Evolutionary conservation across 768 basidiomycete species (phyloP).

Genomic region (Jaapia argillacea): DNA sequence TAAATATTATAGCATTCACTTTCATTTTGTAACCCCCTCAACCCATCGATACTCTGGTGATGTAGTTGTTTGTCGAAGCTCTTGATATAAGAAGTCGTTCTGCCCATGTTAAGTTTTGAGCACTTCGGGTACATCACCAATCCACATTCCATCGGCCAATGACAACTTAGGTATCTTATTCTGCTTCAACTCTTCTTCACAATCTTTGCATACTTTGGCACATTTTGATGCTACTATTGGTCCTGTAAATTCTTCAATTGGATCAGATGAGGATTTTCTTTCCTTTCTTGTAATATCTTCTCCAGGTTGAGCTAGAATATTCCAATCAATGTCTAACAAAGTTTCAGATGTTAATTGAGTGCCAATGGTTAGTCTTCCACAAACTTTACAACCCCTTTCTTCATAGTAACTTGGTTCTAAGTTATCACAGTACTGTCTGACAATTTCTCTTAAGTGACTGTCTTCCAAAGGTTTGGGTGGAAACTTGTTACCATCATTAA

Average conservation of each 20-base stretch:
- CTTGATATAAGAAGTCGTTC: conserved; percentile 21
- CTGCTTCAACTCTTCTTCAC: not conserved
- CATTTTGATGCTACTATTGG: not conserved
- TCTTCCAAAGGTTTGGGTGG: not conserved
- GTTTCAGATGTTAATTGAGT: not conserved
- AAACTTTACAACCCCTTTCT: not conserved
- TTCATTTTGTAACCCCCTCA: conserved; percentile 15
- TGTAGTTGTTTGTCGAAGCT: conserved; percentile 19
- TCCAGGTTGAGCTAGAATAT: not conserved
- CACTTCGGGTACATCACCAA: conserved; percentile 21
- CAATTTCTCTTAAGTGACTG: not conserved
- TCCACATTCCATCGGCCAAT: conserved; percentile 25
- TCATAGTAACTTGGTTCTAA: not conserved
- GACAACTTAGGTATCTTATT: conserved; percentile 14
- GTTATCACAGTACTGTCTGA: not conserved
- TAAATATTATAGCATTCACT: conserved; percentile 10
- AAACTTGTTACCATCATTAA: too few species aligned
- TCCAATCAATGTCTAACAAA: not conserved
- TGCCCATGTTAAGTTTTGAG: conserved; percentile 14
- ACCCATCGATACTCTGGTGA: conserved; percentile 16
- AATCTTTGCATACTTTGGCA: not conserved
- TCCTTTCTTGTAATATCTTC: not conserved
- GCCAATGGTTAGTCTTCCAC: not conserved
- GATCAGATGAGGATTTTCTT: not conserved
- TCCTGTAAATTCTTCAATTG: not conserved